Percentiles rank a stretch among this genome's conserved stretches.
Conservation (phyloP, 495 filamentous ascomycete genomes). For the Tuber brumale region DNA sequence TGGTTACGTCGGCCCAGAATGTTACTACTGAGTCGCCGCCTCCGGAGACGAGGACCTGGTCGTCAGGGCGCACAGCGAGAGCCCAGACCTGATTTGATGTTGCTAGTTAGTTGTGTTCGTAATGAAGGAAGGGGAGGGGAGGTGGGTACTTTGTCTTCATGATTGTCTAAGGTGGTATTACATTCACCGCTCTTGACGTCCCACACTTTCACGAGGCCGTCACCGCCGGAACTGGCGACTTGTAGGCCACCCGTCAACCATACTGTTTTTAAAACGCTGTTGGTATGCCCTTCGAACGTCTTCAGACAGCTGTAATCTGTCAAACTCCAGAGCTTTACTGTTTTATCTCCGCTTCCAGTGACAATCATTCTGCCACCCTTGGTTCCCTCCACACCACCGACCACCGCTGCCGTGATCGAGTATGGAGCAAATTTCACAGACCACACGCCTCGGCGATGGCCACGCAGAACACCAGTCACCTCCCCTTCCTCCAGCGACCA, state of each 20-base stretch:
- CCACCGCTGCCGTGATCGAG: conserved; percentile 59
- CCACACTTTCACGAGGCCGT: conserved; percentile 97
- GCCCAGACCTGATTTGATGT: conserved; percentile 44
- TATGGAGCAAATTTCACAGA: conserved; percentile 79
- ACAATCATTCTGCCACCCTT: conserved; percentile 68
- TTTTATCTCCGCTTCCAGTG: conserved; percentile 91
- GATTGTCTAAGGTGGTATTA: conserved; percentile 86
- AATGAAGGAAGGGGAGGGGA: conserved; percentile 48
- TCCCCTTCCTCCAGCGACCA: conserved; percentile 87
- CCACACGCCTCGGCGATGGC: conserved; percentile 93
- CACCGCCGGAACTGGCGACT: conserved; percentile 81
- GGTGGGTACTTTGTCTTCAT: conserved; percentile 88
- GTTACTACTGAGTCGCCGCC: conserved; percentile 83
- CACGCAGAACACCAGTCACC: conserved; percentile 76
- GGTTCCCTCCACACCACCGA: conserved; percentile 59
- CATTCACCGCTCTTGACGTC: conserved; percentile 71
- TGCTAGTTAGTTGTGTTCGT: conserved; percentile 9
- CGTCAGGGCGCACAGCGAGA: conserved; percentile 44
- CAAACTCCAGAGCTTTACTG: conserved; percentile 90
- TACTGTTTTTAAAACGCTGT: conserved; percentile 85
- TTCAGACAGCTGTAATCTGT: conserved; percentile 86
- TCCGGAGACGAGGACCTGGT: conserved; percentile 65
- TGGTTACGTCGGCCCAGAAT: conserved; percentile 70
- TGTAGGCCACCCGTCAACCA: conserved; percentile 66
- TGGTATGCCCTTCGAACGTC: conserved; percentile 93